A percentile compares a stretch with the other conserved stretches of the same genome.
Conservation (phyloP, 306 rosid genomes). For the Rosa lucieae region DNA sequence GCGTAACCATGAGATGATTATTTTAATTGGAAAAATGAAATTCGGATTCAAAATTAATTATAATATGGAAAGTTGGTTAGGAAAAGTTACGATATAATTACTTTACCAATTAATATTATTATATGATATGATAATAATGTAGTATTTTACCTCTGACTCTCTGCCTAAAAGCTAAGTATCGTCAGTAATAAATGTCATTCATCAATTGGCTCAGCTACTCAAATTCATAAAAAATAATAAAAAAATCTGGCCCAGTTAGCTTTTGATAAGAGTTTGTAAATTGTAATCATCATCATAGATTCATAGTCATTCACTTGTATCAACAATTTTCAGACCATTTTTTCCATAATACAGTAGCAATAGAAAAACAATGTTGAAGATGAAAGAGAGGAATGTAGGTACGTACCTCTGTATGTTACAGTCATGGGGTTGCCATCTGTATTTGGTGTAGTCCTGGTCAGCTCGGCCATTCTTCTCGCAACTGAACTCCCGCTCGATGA, state of each 20-base stretch:
- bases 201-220: background rate
- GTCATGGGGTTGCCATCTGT: constrained; percentile 75
- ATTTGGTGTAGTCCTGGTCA: constrained; percentile 59
- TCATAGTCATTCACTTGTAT: too few species aligned
- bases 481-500: constrained; percentile 72
- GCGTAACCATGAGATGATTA: background rate
- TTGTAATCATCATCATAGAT: background rate
- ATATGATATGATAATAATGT: background rate
- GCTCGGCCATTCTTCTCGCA: constrained; percentile 78
- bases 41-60: too few species aligned
- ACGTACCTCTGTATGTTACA: constrained; percentile 60
- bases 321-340: too few species aligned
- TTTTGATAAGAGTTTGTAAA: background rate
- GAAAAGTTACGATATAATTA: background rate
- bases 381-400: background rate
- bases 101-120: background rate
- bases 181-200: background rate
- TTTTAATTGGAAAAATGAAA: too few species aligned
- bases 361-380: background rate
- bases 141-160: background rate
- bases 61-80: background rate
- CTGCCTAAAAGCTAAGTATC: background rate
- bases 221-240: background rate
- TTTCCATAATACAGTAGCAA: too few species aligned
- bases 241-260: background rate